A percentile compares a stretch with the other conserved stretches of the same genome.
These are phyloP conservation scores for Jackrogersella minutella DNA, from an alignment of 495 filamentous ascomycete genomes.

Conservation along the genomic window DNA sequence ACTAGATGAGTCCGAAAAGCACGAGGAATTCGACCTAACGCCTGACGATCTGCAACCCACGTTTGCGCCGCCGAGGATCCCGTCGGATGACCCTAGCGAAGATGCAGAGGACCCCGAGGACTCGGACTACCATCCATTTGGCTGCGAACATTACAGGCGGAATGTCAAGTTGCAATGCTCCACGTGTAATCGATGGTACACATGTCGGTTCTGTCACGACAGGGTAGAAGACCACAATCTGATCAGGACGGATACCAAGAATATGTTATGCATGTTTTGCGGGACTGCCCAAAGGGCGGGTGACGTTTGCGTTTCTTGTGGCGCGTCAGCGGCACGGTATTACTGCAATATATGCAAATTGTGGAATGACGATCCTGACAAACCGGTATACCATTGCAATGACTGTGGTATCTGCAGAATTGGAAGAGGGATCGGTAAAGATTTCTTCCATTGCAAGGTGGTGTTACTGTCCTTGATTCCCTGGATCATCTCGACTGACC, in stretches of 20 bases:
- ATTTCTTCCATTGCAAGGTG: constrained; percentile 98
- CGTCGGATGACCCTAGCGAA: constrained; percentile 27
- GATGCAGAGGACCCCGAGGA: constrained; percentile 56
- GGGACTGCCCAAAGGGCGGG: constrained; percentile 82
- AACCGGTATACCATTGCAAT: constrained; percentile 94
- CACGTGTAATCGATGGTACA: constrained; percentile 89
- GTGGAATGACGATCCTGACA: constrained; percentile 92
- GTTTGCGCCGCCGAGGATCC: constrained; percentile 61
- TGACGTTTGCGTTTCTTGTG: constrained; percentile 79
- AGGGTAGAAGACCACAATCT: constrained; percentile 82
- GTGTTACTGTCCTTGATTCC: constrained; percentile 24
- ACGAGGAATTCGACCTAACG: constrained; percentile 71
- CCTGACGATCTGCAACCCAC: constrained; percentile 76
- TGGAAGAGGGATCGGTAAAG: constrained; percentile 91
- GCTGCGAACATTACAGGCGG: constrained; percentile 91
- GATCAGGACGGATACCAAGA: constrained; percentile 80
- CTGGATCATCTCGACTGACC: constrained; percentile 1
- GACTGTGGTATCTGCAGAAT: constrained; percentile 97
- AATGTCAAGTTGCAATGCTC: constrained; percentile 96
- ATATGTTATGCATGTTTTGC: constrained; percentile 99
- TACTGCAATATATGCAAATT: constrained; percentile 95
- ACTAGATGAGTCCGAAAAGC: constrained; percentile 39
- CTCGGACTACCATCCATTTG: constrained; percentile 61
- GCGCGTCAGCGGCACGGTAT: constrained; percentile 82
- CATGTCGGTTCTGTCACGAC: constrained; percentile 96